Conservation (phyloP, 495 filamentous ascomycete genomes). For the Talaromyces borbonicus region DNA sequence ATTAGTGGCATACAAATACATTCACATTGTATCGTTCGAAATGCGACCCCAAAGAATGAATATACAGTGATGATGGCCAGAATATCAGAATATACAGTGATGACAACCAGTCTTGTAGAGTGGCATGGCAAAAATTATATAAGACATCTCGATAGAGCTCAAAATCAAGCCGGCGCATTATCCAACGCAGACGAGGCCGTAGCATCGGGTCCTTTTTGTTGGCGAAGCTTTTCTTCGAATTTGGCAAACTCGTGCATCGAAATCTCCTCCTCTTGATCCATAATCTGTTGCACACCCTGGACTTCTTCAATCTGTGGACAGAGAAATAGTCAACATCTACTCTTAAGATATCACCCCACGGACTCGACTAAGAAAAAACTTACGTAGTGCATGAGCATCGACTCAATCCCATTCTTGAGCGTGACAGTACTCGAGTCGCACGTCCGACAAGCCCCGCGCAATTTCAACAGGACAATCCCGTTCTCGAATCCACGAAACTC, state of each 20-base stretch:
- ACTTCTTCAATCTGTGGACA: slow-evolving; percentile 80
- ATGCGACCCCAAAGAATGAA: no score
- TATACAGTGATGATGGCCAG: no score
- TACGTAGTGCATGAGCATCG: slow-evolving; percentile 84
- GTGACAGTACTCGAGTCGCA: slow-evolving; percentile 96
- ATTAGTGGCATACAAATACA: no score
- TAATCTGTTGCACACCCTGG: slow-evolving; percentile 78
- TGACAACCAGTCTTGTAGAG: no score
- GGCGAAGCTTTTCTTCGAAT: slow-evolving; percentile 88
- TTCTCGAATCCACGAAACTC: slow-evolving; percentile 85
- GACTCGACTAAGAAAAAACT: no score
- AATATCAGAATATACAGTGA: no score
- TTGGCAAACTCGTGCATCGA: slow-evolving; percentile 83
- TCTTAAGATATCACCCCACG: no score
- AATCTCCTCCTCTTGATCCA: slow-evolving; percentile 89
- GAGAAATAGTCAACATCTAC: neutral
- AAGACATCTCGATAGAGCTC: no score
- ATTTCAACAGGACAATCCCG: slow-evolving; percentile 75
- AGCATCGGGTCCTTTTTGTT: slow-evolving; percentile 55
- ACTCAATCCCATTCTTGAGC: slow-evolving; percentile 92
- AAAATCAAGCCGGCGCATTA: slow-evolving; percentile 42
- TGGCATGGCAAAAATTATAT: no score
- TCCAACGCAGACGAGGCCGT: slow-evolving; percentile 55
- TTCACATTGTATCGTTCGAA: no score
- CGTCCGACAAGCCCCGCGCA: slow-evolving; percentile 86